Base-by-base conservation (phyloP, 306 rosid genomes). In the Ormosia semicastrata region DNA sequence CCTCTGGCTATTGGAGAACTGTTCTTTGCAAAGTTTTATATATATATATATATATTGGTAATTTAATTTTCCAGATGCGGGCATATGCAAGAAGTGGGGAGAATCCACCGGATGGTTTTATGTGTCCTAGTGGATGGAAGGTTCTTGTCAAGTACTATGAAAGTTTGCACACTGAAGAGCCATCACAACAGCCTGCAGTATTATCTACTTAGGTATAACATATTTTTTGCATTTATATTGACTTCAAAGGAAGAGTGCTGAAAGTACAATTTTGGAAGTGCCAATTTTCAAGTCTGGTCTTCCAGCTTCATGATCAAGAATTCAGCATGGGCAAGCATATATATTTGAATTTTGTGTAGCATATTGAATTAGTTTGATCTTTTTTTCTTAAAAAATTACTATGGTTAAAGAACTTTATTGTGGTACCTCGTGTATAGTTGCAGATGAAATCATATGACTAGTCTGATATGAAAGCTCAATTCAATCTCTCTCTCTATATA, bases 91-190 rank as follows among this genome's bases (percentile, higher is more conserved):
- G 85, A 86, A 96, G 75, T 0, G 97, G 99, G 0, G 97, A 96
- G 88, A 88, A 86, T 86, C 99, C 97, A 24, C 99, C 99, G 0
- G 94, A 93, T 54, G 99, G 99, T 39, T 96, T 96, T 67, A 96
- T 96, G 99, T 96, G 98, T 62, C 98, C 98, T 8, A 81, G 89
- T 36, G 99, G 99, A 74, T 93, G 99, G 99, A 88, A 89, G 77
- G 99, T 93, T 77, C 92, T 96, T 49, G 98, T 93, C 40, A 82
- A 89, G 47, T 90, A 96, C 69, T 93, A 96, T 71, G 73, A 93
- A 88, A 88, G 97, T 87, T 88, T 93, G 88, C 97, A 96, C 75
- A 86, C 85, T 1, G 91, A 90, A 84, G 98, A 90, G 64, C 53
- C 89, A 32, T 68, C 88, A 6, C 86, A 67, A 73, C 94, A 92